phyloP scores from a whole-genome alignment of 805 yeast species.

The Phaffomyces thermotolerans region DNA sequence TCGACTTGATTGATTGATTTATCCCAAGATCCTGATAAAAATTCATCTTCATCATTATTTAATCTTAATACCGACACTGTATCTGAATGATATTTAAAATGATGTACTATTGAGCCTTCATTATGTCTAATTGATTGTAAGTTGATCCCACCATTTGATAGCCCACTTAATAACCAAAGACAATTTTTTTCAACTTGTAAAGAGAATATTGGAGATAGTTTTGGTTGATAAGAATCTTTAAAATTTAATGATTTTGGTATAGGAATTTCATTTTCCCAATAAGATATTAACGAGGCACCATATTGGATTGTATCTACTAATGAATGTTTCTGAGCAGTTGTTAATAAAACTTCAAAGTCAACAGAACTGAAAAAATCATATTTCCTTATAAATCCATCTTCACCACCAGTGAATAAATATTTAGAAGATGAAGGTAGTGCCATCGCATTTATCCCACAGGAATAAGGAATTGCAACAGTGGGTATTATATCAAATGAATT shows the following conservation, averaged over 20 bases:
- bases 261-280: slow-evolving; percentile 97
- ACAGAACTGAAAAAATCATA: slow-evolving; percentile 82
- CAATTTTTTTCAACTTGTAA: slow-evolving; percentile 79
- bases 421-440: slow-evolving; percentile 74
- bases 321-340: slow-evolving; percentile 87
- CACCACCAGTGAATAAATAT: slow-evolving; percentile 91
- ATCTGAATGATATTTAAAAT: slow-evolving; percentile 62
- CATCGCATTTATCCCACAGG: slow-evolving; percentile 68
- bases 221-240: slow-evolving; percentile 40
- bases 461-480: slow-evolving; percentile 79
- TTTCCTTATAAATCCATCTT: slow-evolving; percentile 87
- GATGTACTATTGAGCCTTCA: slow-evolving; percentile 78
- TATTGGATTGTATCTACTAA: slow-evolving; percentile 78
- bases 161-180: slow-evolving; percentile 78
- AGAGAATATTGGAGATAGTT: slow-evolving; percentile 79
- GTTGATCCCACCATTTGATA: slow-evolving; percentile 78
- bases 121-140: slow-evolving; percentile 74
- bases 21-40: slow-evolving; percentile 91
- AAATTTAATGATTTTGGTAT: slow-evolving; percentile 34
- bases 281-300: slow-evolving; percentile 76
- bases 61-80: slow-evolving; percentile 69
- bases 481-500: slow-evolving; percentile 68
- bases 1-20: slow-evolving; percentile 78
- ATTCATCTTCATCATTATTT: slow-evolving; percentile 51
- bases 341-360: slow-evolving; percentile 79